Conservation (phyloP, 495 filamentous ascomycete genomes). For the Corynascus novoguineensis region DNA sequence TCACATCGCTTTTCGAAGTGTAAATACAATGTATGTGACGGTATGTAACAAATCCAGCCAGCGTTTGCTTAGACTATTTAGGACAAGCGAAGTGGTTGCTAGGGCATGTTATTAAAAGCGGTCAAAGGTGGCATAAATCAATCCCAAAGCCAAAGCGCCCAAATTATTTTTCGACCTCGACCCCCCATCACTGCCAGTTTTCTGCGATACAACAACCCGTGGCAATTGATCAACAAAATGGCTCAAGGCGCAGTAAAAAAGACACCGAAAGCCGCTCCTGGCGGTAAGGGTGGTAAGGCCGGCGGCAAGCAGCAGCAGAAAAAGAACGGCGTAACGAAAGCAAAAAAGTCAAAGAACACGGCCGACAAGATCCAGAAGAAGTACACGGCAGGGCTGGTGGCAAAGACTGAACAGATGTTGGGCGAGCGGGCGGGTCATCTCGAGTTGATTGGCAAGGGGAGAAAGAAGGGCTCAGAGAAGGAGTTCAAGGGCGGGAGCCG, state of each 20-base stretch:
- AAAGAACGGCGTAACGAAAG: slow-evolving; percentile 24
- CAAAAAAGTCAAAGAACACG: slow-evolving; percentile 36
- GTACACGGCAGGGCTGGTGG: slow-evolving; percentile 38
- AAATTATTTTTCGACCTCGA: background rate
- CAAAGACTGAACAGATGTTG: slow-evolving; percentile 43
- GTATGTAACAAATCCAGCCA: no score
- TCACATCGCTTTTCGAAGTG: background rate
- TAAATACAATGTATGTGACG: no score
- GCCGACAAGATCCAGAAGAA: slow-evolving; percentile 42
- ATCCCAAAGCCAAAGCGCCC: background rate
- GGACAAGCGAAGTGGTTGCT: background rate
- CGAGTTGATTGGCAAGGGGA: slow-evolving; percentile 45
- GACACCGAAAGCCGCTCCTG: slow-evolving; percentile 23
- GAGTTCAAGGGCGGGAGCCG: slow-evolving; percentile 39
- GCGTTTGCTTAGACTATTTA: no score
- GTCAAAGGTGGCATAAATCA: slow-evolving; percentile 5
- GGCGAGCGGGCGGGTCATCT: slow-evolving; percentile 45
- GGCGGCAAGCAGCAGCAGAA: slow-evolving; percentile 29
- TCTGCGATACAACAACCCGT: background rate
- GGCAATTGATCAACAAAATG: slow-evolving; percentile 26
- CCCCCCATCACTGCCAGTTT: background rate
- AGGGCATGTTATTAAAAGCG: background rate
- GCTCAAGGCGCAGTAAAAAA: slow-evolving; percentile 44
- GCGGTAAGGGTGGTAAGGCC: slow-evolving; percentile 20
- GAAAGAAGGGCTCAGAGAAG: slow-evolving; percentile 31